These are phyloP conservation scores for Pleurotus giganteus DNA, from an alignment of 768 basidiomycete species.

Conservation along the genomic window DNA sequence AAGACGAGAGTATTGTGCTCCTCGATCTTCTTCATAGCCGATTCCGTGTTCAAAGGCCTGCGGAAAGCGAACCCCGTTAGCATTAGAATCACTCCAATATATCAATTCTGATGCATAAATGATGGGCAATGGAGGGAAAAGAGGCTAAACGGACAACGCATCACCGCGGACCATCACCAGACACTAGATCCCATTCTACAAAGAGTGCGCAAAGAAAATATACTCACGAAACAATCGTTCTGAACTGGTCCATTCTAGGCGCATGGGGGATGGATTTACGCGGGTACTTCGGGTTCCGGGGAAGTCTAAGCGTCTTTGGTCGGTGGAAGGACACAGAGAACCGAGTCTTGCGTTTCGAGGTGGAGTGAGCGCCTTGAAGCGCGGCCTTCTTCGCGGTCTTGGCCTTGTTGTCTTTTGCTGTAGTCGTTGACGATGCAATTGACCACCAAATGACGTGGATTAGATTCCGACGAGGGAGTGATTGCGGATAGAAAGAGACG, in stretches of 20 bases:
- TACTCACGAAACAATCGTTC: conserved; percentile 87
- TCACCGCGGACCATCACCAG: too few species aligned
- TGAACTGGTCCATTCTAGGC: conserved; percentile 95
- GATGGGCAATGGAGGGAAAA: too few species aligned
- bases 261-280: conserved; percentile 91
- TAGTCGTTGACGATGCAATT: conserved; percentile 24
- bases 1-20: conserved; percentile 99
- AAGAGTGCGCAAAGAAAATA: conserved; percentile 8
- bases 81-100: neutral
- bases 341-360: conserved; percentile 77
- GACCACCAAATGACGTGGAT: neutral
- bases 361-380: conserved; percentile 80
- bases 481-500: too few species aligned
- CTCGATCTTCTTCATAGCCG: conserved; percentile 99
- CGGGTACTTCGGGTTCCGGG: conserved; percentile 90
- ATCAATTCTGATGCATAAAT: neutral
- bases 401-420: conserved; percentile 65
- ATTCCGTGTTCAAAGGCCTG: conserved; percentile 91
- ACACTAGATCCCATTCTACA: too few species aligned
- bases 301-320: conserved; percentile 87
- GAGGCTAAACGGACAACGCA: too few species aligned
- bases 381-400: conserved; percentile 97
- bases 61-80: conserved; percentile 5
- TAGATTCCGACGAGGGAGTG: neutral
- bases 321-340: conserved; percentile 91